These are phyloP conservation scores for Fonsecaea pugnacius DNA, from an alignment of 2,329 filamentous ascomycete genomes.

Conservation along the genomic window DNA sequence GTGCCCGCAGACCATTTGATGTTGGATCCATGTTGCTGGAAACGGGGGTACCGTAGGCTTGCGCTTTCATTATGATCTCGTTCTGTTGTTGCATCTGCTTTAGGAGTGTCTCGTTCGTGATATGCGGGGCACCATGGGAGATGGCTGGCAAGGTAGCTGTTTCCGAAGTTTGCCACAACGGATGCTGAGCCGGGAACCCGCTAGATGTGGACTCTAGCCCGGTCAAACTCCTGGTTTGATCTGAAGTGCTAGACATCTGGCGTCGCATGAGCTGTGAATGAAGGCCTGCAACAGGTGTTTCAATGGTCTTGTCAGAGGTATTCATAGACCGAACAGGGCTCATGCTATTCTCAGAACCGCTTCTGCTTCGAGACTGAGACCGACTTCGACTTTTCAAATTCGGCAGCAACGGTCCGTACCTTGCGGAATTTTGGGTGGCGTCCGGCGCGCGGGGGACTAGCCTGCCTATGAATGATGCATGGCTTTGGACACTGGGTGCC, in stretches of 20 bases:
- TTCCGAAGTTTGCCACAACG: neutral
- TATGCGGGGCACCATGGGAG: neutral
- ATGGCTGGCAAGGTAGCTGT: neutral
- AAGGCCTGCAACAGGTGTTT: neutral
- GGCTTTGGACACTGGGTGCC: slow-evolving; percentile 23
- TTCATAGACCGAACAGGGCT: neutral
- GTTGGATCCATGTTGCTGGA: neutral
- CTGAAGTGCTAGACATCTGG: neutral
- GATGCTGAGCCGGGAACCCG: neutral
- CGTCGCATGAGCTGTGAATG: slow-evolving; percentile 1
- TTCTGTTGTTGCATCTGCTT: slow-evolving; percentile 24
- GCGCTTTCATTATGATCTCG: slow-evolving; percentile 11
- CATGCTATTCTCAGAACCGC: neutral
- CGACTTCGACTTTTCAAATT: slow-evolving; percentile 5
- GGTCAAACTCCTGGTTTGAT: neutral
- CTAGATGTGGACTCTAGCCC: neutral
- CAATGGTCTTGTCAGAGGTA: neutral
- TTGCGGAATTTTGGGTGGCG: neutral
- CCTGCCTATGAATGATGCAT: slow-evolving; percentile 22
- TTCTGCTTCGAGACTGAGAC: slow-evolving; percentile 14
- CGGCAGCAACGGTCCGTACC: neutral
- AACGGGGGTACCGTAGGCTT: neutral
- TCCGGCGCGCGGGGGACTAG: slow-evolving; percentile 1
- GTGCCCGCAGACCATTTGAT: neutral
- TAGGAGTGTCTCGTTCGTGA: slow-evolving; percentile 8